These are phyloP conservation scores for Neovahlkampfia damariscottae DNA, from an alignment of 78 protist genomes.

Conservation along the genomic window DNA sequence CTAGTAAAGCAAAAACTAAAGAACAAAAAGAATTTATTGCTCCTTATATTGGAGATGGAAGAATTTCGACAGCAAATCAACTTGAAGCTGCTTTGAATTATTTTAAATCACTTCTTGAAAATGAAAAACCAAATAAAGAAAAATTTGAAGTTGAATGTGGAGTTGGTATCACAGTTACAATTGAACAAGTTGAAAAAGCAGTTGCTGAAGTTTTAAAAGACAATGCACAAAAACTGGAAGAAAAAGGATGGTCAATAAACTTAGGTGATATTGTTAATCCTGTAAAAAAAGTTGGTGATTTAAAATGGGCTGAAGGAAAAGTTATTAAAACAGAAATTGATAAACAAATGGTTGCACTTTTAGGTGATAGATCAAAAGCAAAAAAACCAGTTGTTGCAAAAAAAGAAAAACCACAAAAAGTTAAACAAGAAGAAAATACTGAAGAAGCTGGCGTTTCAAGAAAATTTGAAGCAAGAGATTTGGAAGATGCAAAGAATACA, in stretches of 20 bases:
- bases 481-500: not conserved
- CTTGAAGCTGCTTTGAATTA: not conserved
- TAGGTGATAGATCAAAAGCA: not conserved
- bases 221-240: not conserved
- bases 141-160: slow-evolving; percentile 1
- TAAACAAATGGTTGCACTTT: slow-evolving; percentile 13
- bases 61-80: not conserved
- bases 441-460: not conserved
- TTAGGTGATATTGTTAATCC: not conserved
- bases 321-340: slow-evolving; percentile 3
- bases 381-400: not conserved
- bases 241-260: not conserved
- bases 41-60: not conserved
- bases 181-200: not conserved
- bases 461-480: not conserved
- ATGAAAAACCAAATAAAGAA: not conserved
- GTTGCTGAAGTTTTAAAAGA: not conserved
- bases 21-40: too few relatives aligned
- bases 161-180: not conserved
- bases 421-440: not conserved
- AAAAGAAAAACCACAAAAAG: not conserved
- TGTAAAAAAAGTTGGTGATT: not conserved
- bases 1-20: too few relatives aligned
- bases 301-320: slow-evolving; percentile 1
- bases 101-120: not conserved